Conservation (phyloP, 2,329 filamentous ascomycete species). For the Ophiostoma tasmaniense region DNA sequence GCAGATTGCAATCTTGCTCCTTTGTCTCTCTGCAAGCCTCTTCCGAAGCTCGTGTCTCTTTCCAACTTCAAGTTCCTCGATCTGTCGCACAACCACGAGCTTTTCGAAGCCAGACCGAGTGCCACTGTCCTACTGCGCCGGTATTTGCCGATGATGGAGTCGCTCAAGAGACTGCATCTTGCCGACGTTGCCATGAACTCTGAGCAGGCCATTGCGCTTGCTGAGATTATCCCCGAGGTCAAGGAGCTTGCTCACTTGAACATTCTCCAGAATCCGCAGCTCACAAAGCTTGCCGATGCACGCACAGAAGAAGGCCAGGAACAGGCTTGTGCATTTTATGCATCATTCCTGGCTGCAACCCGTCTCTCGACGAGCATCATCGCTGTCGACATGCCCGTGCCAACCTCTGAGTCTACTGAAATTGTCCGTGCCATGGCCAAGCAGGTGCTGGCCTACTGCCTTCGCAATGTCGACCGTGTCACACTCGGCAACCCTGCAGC, state of each 20-base stretch:
- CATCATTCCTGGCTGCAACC: slow-evolving; percentile 80
- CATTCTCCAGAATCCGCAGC: slow-evolving; percentile 69
- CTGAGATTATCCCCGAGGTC: slow-evolving; percentile 82
- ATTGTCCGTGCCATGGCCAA: slow-evolving; percentile 86
- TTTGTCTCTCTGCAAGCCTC: slow-evolving; percentile 60
- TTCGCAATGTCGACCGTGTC: slow-evolving; percentile 79
- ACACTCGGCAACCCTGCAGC: slow-evolving; percentile 43
- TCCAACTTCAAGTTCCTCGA: slow-evolving; percentile 79
- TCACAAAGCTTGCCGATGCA: slow-evolving; percentile 63
- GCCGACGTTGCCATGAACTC: slow-evolving; percentile 74
- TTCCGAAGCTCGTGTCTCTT: slow-evolving; percentile 64
- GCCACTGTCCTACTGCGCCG: slow-evolving; percentile 65
- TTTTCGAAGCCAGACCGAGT: slow-evolving; percentile 68
- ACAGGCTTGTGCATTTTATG: slow-evolving; percentile 88
- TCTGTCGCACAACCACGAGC: slow-evolving; percentile 75
- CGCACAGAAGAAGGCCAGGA: slow-evolving; percentile 75
- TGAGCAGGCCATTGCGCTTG: slow-evolving; percentile 82
- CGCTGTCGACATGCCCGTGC: slow-evolving; percentile 86
- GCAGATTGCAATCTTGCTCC: slow-evolving; percentile 77
- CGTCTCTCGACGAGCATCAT: slow-evolving; percentile 76
- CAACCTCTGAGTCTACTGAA: slow-evolving; percentile 71
- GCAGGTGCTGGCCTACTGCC: slow-evolving; percentile 88
- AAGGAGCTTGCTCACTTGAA: slow-evolving; percentile 75
- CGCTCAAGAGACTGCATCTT: slow-evolving; percentile 77
- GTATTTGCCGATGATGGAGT: slow-evolving; percentile 69